Evolutionary conservation across 208 protist species (phyloP).

Genomic region (Lotmaria passim): DNA sequence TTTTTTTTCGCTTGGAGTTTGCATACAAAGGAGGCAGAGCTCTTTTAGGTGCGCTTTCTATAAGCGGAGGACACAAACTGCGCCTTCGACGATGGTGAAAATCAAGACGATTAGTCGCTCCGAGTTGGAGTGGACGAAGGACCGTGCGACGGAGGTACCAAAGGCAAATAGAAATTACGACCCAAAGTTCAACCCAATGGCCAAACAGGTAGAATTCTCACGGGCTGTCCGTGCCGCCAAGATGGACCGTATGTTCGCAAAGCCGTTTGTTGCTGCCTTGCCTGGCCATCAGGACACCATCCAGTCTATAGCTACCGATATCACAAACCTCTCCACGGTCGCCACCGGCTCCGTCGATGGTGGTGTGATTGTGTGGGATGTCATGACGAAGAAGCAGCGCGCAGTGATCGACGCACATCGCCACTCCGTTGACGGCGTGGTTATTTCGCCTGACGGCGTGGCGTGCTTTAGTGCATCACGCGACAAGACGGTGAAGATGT

Average conservation of each 20-base stretch:
- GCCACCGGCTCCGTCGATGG: slow-evolving; percentile 90
- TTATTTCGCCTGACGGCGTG: slow-evolving; percentile 89
- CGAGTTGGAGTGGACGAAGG: slow-evolving; percentile 92
- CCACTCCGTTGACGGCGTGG: slow-evolving; percentile 94
- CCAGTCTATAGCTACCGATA: slow-evolving; percentile 89
- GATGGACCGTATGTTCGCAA: slow-evolving; percentile 97
- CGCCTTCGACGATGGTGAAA: slow-evolving; percentile 80
- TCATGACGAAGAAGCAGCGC: slow-evolving; percentile 74
- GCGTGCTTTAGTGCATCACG: slow-evolving; percentile 93
- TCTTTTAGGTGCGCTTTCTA: too few species aligned
- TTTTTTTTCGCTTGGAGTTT: too few species aligned
- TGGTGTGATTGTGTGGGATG: slow-evolving; percentile 90
- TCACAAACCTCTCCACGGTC: slow-evolving; percentile 83
- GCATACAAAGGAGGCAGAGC: too few species aligned
- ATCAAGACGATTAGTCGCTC: slow-evolving; percentile 94
- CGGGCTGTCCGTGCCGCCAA: slow-evolving; percentile 96
- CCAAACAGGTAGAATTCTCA: slow-evolving; percentile 96
- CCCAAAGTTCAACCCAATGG: slow-evolving; percentile 95
- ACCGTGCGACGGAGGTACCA: slow-evolving; percentile 87
- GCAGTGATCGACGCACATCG: slow-evolving; percentile 90
- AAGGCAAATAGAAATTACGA: slow-evolving; percentile 94
- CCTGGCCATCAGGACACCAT: slow-evolving; percentile 93
- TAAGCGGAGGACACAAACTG: not conserved
- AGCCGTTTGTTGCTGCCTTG: slow-evolving; percentile 95
- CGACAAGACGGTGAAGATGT: slow-evolving; percentile 97